A percentile compares a stretch with the other conserved stretches of the same genome.
Evolutionary conservation across 768 basidiomycete species (phyloP).

Genomic region (Termitomyces sp.): DNA sequence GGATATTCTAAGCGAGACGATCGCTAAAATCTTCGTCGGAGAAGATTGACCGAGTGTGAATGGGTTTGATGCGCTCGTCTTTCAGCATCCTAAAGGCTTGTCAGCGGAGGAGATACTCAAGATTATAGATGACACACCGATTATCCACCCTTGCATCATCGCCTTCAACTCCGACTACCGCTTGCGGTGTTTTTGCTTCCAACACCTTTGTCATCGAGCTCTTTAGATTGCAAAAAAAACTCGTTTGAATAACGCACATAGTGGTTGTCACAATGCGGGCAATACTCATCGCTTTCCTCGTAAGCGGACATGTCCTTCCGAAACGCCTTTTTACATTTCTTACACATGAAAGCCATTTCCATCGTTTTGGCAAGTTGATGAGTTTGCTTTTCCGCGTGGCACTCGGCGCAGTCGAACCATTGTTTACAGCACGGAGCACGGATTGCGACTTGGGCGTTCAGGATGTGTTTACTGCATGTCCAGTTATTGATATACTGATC

Average conservation of each 20-base stretch:
- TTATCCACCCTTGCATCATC: constrained; percentile 87
- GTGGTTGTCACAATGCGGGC: constrained; percentile 97
- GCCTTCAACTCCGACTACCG: constrained; percentile 81
- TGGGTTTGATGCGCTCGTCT: constrained; percentile 70
- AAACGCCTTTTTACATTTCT: constrained; percentile 81
- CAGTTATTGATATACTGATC: constrained; percentile 17
- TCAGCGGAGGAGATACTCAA: not conserved
- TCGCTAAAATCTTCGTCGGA: constrained; percentile 14
- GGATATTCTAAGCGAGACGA: constrained; percentile 9
- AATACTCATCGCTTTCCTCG: constrained; percentile 97
- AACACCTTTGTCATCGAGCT: constrained; percentile 52
- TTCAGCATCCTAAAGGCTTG: constrained; percentile 66
- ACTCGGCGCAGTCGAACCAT: constrained; percentile 97
- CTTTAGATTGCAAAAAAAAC: not conserved
- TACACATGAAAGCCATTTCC: constrained; percentile 54
- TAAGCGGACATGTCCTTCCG: constrained; percentile 89
- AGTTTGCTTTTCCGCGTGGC: constrained; percentile 80
- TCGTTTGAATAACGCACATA: constrained; percentile 59
- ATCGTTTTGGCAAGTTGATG: constrained; percentile 68
- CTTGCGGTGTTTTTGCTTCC: constrained; percentile 87
- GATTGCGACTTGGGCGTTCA: constrained; percentile 95
- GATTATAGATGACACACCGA: constrained; percentile 44
- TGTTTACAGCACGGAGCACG: constrained; percentile 96
- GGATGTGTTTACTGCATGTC: constrained; percentile 77
- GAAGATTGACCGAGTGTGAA: constrained; percentile 36